Conservation (phyloP, 2,329 filamentous ascomycete genomes). For the Colletotrichum kahawae region DNA sequence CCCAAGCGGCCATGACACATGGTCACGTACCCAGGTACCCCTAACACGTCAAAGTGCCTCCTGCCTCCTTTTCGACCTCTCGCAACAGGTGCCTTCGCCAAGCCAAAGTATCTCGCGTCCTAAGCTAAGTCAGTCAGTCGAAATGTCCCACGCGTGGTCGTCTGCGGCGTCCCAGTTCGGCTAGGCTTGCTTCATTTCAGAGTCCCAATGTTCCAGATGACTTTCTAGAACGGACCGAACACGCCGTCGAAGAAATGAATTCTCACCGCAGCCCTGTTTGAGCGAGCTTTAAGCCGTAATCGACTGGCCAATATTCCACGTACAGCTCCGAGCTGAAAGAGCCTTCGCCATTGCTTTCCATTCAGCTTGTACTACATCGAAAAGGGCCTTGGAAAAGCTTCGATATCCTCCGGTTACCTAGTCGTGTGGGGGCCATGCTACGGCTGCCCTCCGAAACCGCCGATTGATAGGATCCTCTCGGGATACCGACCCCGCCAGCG, state of each 20-base stretch:
- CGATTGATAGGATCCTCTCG: not conserved
- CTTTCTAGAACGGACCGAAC: conserved; percentile 12
- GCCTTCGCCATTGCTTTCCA: not conserved
- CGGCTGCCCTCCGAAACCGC: conserved; percentile 10
- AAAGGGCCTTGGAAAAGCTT: not conserved
- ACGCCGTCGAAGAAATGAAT: not conserved
- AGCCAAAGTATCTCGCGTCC: not conserved
- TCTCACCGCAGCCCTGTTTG: not conserved
- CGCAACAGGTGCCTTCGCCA: not conserved
- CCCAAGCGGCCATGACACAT: not conserved
- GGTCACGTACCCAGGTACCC: not conserved
- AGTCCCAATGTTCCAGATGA: conserved; percentile 5
- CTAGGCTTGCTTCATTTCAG: conserved; percentile 4
- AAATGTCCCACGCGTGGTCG: not conserved
- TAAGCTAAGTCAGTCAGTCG: not conserved
- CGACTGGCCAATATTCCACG: not conserved
- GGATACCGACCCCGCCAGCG: not conserved
- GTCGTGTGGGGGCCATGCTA: not conserved
- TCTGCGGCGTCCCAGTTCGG: not conserved
- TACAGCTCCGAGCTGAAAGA: not conserved
- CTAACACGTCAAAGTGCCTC: not conserved
- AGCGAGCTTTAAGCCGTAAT: not conserved
- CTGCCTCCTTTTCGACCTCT: not conserved
- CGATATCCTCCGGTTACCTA: not conserved
- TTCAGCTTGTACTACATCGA: not conserved